These are phyloP conservation scores for Phytophthora pinifolia DNA, from an alignment of 352 stramenopile genomes.

Conservation along the genomic window DNA sequence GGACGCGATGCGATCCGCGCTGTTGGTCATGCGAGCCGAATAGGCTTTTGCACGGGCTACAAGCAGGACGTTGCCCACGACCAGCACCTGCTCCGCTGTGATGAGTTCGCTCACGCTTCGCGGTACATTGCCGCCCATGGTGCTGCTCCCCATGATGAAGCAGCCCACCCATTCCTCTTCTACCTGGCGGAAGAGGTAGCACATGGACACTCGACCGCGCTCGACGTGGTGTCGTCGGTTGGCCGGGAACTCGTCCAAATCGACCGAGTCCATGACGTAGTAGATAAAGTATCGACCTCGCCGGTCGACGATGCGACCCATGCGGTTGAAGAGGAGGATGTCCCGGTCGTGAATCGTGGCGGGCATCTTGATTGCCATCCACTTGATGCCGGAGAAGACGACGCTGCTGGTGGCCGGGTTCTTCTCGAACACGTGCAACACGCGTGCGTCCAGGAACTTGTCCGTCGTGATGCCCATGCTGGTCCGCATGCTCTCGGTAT, in stretches of 20 bases:
- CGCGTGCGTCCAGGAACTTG: constrained; percentile 51
- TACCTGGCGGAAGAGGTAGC: constrained; percentile 63
- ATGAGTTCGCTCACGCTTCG: constrained; percentile 49
- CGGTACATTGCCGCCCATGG: constrained; percentile 41
- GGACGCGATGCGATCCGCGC: constrained; percentile 35
- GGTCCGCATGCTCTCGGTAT: constrained; percentile 56
- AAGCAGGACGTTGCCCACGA: constrained; percentile 40
- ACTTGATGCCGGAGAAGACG: constrained; percentile 68
- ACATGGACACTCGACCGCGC: constrained; percentile 52
- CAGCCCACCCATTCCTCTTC: constrained; percentile 50
- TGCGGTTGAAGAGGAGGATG: constrained; percentile 53
- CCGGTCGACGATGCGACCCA: constrained; percentile 61
- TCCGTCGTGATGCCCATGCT: constrained; percentile 45
- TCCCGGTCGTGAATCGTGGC: constrained; percentile 52
- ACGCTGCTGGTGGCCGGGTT: constrained; percentile 43
- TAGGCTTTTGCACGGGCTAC: constrained; percentile 57
- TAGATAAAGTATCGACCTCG: constrained; percentile 62
- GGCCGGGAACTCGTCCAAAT: constrained; percentile 50
- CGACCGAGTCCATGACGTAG: constrained; percentile 58
- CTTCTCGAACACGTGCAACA: constrained; percentile 61
- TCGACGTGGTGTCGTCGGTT: constrained; percentile 33
- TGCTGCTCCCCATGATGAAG: constrained; percentile 56
- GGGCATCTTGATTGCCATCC: constrained; percentile 55
- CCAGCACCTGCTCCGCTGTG: constrained; percentile 39
- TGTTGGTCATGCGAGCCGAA: constrained; percentile 43